Evolutionary conservation across 2,329 filamentous ascomycete species (phyloP).

Genomic region (Fusarium paranaense): DNA sequence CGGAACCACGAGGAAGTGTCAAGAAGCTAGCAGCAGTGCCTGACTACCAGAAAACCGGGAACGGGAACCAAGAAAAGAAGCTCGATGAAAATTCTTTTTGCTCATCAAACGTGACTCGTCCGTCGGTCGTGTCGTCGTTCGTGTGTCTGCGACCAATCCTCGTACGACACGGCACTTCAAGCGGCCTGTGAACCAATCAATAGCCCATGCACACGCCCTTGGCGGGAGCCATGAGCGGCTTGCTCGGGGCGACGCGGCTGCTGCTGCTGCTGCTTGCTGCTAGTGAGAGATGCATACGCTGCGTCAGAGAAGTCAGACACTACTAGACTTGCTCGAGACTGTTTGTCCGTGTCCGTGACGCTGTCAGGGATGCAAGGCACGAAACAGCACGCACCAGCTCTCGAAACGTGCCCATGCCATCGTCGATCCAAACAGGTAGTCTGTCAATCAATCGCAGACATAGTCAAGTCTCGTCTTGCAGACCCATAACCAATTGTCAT

Average conservation of each 20-base stretch:
- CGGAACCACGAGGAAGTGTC: conserved; percentile 15
- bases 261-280: conserved; percentile 27
- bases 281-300: not conserved
- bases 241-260: conserved; percentile 33
- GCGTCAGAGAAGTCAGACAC: conserved; percentile 1
- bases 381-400: conserved; percentile 24
- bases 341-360: not conserved
- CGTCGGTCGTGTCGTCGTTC: conserved; percentile 21
- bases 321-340: not conserved
- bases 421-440: conserved; percentile 9
- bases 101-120: conserved; percentile 16
- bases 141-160: conserved; percentile 32
- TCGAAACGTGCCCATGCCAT: conserved; percentile 37
- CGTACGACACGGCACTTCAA: conserved; percentile 39
- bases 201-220: conserved; percentile 23
- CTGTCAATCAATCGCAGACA: conserved; percentile 24
- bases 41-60: conserved; percentile 16
- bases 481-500: not conserved
- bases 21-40: conserved; percentile 2
- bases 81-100: conserved; percentile 19
- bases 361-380: conserved; percentile 27
- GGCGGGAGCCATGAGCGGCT: conserved; percentile 6
- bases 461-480: not conserved
- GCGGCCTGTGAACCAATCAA: conserved; percentile 37
- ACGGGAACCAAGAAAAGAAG: conserved; percentile 6